A percentile compares a stretch with the other conserved stretches of the same genome.
Conservation (phyloP, 805 yeast species). For the Cyberlindnera subsufficiens region DNA sequence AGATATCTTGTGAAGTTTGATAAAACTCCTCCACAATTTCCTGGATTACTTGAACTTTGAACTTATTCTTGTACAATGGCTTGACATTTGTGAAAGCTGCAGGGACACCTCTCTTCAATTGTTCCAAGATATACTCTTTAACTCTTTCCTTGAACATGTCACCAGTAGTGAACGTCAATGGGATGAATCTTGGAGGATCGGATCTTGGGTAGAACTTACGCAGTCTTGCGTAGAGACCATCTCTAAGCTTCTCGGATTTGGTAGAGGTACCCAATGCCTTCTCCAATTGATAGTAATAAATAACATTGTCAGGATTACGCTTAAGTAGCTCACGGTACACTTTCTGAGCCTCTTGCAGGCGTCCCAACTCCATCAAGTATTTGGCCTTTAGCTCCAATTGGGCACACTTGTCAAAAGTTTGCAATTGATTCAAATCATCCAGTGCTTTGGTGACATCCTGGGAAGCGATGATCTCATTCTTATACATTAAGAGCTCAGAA, state of each 20-base stretch:
- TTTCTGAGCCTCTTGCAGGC: slow-evolving; percentile 56
- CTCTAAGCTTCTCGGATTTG: slow-evolving; percentile 42
- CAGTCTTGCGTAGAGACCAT: slow-evolving; percentile 59
- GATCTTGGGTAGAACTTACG: slow-evolving; percentile 72
- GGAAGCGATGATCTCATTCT: slow-evolving; percentile 65
- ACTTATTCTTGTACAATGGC: slow-evolving; percentile 54
- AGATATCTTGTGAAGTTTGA: slow-evolving; percentile 20
- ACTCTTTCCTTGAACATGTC: slow-evolving; percentile 44
- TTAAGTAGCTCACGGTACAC: slow-evolving; percentile 65
- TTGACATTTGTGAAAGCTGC: slow-evolving; percentile 83
- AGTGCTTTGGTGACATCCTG: slow-evolving; percentile 32
- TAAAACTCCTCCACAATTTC: slow-evolving; percentile 48
- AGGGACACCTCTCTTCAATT: slow-evolving; percentile 79
- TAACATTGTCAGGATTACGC: slow-evolving; percentile 77
- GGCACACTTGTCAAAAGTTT: slow-evolving; percentile 53
- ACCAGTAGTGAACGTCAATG: slow-evolving; percentile 64
- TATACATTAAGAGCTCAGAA: slow-evolving; percentile 74
- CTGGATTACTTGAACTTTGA: slow-evolving; percentile 36
- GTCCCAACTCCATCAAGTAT: slow-evolving; percentile 53
- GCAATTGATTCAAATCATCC: slow-evolving; percentile 53
- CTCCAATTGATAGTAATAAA: slow-evolving; percentile 65
- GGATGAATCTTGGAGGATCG: slow-evolving; percentile 74
- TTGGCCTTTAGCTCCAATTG: slow-evolving; percentile 63
- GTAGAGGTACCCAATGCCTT: slow-evolving; percentile 47
- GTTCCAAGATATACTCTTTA: slow-evolving; percentile 48